Base-by-base conservation (phyloP, 495 filamentous ascomycete species). In the Aspergillus panamensis region DNA sequence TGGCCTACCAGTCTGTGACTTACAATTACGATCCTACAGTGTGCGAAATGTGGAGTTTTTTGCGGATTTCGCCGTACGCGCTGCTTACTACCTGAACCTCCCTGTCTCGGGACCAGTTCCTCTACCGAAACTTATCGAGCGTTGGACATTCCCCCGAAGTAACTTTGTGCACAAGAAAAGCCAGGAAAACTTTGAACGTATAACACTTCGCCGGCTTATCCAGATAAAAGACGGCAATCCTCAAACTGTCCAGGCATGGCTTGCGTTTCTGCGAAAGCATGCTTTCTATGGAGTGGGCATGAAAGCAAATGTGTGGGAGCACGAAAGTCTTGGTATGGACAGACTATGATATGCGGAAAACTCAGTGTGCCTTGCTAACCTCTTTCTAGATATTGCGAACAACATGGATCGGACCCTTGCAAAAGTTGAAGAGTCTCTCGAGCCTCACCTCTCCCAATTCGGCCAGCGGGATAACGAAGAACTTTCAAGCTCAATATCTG, bases 241-340 rank as follows among this genome's bases (percentile, higher is more conserved):
- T 12, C 90, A 96, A 72, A 84, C 82, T 4, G 91, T 98, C 35
- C 86, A 94, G 71, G 66, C 88, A 21, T 98, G 94, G 94, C 73
- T 98, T 44, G 92, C 90, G 12, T 97, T 94, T 60, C 69, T 98
- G 61, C 83, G 85, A 69, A 96, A 94, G 73, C 86, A 96, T 67
- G 85, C 88, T 13, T 96, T 93, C 69, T 89, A 95, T 68, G 94
- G 95, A 8, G 86, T 97, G 25, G 94, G 94, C 66, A 96, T 98
- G 92, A 98, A 98, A 80, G 93, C 95, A 21, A 97, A 98, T 67
- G 81, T 97, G 47, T 98, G 88, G 87, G 88, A 93, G 66, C 88
- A 88, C 76, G 84, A 88, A 63, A 82, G 81, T 56, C 67, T 96
- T 31, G 87, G 90, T 82, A 73, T 53, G 66, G 25, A 51, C 57